A percentile compares a stretch with the other conserved stretches of the same genome.
Conservation (phyloP, 805 yeast genomes). For the Yamadazyma phyllophila region DNA sequence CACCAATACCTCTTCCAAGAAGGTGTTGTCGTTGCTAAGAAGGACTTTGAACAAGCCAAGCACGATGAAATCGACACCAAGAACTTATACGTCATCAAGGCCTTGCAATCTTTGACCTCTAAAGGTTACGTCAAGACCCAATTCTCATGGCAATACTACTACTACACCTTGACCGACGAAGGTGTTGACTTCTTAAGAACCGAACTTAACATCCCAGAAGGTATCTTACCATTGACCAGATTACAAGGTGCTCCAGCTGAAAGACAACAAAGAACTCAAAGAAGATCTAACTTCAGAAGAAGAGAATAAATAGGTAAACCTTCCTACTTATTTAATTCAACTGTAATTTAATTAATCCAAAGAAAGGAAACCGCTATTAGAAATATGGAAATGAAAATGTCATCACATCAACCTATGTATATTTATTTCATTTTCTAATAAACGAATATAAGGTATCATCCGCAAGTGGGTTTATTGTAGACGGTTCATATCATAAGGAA, state of each 20-base stretch:
- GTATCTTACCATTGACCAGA: conserved; percentile 97
- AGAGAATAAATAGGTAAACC: conserved; percentile 37
- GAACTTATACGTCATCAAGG: conserved; percentile 97
- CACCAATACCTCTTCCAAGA: conserved; percentile 99
- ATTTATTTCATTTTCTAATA: conserved; percentile 17
- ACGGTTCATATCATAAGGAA: too few species aligned
- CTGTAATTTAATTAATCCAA: conserved; percentile 7
- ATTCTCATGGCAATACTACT: conserved; percentile 99
- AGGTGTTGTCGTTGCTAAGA: conserved; percentile 99
- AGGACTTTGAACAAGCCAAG: conserved; percentile 95
- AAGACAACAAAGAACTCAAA: conserved; percentile 53
- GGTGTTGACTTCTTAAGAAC: conserved; percentile 98
- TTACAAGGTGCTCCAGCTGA: conserved; percentile 91
- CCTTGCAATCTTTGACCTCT: conserved; percentile 98
- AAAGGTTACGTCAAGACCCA: conserved; percentile 99
- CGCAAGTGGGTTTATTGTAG: too few species aligned
- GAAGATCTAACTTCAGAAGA: conserved; percentile 61
- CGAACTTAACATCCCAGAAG: conserved; percentile 98
- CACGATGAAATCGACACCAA: conserved; percentile 98
- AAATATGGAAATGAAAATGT: conserved; percentile 3
- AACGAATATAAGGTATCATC: conserved; percentile 14
- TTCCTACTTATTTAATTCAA: conserved; percentile 5
- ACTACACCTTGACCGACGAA: conserved; percentile 99
- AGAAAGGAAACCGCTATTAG: conserved; percentile 6
- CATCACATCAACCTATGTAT: conserved; percentile 10